A percentile compares a stretch with the other conserved stretches of the same genome.
Conservation (phyloP, 2,329 filamentous ascomycete genomes). For the Zopfia rhizophila region DNA sequence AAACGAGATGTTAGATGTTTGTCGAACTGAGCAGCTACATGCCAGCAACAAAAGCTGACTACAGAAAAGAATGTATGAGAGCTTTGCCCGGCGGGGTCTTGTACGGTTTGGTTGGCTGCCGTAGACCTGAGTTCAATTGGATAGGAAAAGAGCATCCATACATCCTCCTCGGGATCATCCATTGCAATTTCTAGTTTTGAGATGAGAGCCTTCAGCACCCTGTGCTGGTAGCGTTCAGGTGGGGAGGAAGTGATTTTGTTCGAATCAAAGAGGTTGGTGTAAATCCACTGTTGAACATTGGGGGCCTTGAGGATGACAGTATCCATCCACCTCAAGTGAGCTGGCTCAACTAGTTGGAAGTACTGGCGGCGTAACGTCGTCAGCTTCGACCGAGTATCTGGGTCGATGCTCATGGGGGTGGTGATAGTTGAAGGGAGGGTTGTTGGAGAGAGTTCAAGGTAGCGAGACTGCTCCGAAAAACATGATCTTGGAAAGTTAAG, state of each 20-base stretch:
- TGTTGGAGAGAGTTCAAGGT: constrained; percentile 1
- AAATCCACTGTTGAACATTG: constrained; percentile 73
- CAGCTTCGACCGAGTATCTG: constrained; percentile 24
- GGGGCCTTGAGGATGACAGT: constrained; percentile 67
- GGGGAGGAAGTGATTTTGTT: constrained; percentile 67
- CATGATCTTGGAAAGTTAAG: too few species aligned
- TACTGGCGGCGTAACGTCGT: constrained; percentile 75
- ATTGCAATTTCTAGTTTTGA: constrained; percentile 77
- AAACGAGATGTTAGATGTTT: constrained; percentile 34
- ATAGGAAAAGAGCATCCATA: constrained; percentile 65
- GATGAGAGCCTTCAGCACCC: constrained; percentile 78
- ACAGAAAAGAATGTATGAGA: too few species aligned
- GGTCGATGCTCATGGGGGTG: constrained; percentile 14
- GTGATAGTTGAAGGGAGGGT: background rate
- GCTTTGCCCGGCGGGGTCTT: too few species aligned
- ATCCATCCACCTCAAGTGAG: constrained; percentile 71
- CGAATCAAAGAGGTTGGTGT: constrained; percentile 72
- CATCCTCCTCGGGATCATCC: constrained; percentile 85
- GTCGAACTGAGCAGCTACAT: constrained; percentile 24
- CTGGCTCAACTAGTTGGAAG: constrained; percentile 75
- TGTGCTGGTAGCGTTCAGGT: constrained; percentile 74
- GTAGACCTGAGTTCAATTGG: too few species aligned
- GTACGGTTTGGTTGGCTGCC: too few species aligned
- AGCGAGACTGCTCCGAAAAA: background rate
- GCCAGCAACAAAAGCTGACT: too few species aligned